Evolutionary conservation across 2,329 filamentous ascomycete genomes (phyloP), one percentile per base, ranked within the genome.

Genomic region (Aphanocladium album): DNA sequence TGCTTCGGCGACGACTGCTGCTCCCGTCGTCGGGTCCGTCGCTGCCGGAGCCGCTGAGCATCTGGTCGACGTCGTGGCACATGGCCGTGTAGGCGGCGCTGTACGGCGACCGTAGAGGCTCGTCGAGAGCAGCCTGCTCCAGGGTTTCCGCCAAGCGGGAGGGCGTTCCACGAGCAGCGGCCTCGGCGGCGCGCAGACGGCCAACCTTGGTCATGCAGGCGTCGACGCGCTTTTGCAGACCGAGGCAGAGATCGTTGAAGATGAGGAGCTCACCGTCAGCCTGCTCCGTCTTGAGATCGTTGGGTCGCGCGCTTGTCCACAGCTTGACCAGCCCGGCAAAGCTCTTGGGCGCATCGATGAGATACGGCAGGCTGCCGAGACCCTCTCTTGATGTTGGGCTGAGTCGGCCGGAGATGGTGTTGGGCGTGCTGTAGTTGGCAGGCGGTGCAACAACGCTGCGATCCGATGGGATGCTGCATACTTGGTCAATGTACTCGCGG

Each of bases 321-420:
- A 95, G 77, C 68, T 89, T 89, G 23, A 96, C 88, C 19, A 99
- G 77, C 41, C 88, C 87, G 0, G 95, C 91, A 67, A 93, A 92
- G 67, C 90, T 93, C 63, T 91, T 86, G 8, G 92, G 86, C 64
- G 93, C 88, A 67, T 99, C 95, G 63, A 99, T 90, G 4, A 99
- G 83, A 71, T 96, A 97, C 0, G 95, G 95, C 16, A 99, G 79
- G 50, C 90, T 95, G 0, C 93, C 93, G 68, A 97, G 96, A 0
- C 95, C 95, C 76, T 99, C 95, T 60, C 91, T 85, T 9, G 90
- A 91, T 0, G 88, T 88, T 11, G 88, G 85, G 8, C 91, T 89
- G 16, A 98, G 77, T 1, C 95, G 89, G 47, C 88, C 87, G 46
- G 96, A 83, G 63, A 99, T 98, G 11, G 93, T 92, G 59, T 95